A percentile compares a stretch with the other conserved stretches of the same genome.
Evolutionary conservation across 2,329 filamentous ascomycete genomes (phyloP).

Genomic region (Dactylellina sp.): DNA sequence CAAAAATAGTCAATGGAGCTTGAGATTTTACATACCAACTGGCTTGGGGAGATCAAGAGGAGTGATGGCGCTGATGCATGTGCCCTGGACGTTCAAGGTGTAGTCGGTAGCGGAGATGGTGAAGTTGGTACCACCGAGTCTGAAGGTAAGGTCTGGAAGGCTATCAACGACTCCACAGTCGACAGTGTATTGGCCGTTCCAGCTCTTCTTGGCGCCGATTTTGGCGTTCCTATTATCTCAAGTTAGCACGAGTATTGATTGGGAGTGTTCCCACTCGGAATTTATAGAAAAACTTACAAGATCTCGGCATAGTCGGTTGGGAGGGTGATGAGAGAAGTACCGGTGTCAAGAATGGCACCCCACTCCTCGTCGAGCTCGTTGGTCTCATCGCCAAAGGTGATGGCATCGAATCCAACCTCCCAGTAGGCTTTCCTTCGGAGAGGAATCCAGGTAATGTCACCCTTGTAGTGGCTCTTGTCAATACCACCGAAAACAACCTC

Average conservation of each 20-base stretch:
- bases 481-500: slow-evolving; percentile 91
- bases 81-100: slow-evolving; percentile 93
- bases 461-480: slow-evolving; percentile 82
- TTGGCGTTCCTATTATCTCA: slow-evolving; percentile 78
- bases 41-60: slow-evolving; percentile 80
- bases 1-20: neutral
- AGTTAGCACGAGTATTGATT: neutral
- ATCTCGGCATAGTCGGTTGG: slow-evolving; percentile 92
- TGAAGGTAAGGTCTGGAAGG: slow-evolving; percentile 92
- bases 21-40: slow-evolving; percentile 41
- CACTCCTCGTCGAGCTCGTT: slow-evolving; percentile 84
- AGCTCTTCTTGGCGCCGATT: slow-evolving; percentile 98
- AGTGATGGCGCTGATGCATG: slow-evolving; percentile 97
- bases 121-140: slow-evolving; percentile 87
- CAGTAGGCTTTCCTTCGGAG: slow-evolving; percentile 99
- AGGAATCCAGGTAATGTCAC: slow-evolving; percentile 91
- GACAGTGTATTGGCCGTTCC: slow-evolving; percentile 94
- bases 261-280: slow-evolving; percentile 2
- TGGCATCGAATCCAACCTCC: slow-evolving; percentile 96
- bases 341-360: slow-evolving; percentile 96
- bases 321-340: slow-evolving; percentile 96
- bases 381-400: slow-evolving; percentile 85
- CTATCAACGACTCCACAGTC: slow-evolving; percentile 85
- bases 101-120: slow-evolving; percentile 90
- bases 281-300: slow-evolving; percentile 68